A percentile compares a stretch with the other conserved stretches of the same genome.
phyloP scores from a whole-genome alignment of 2,329 filamentous ascomycete genomes.

The Berkeleyomyces basicola region DNA sequence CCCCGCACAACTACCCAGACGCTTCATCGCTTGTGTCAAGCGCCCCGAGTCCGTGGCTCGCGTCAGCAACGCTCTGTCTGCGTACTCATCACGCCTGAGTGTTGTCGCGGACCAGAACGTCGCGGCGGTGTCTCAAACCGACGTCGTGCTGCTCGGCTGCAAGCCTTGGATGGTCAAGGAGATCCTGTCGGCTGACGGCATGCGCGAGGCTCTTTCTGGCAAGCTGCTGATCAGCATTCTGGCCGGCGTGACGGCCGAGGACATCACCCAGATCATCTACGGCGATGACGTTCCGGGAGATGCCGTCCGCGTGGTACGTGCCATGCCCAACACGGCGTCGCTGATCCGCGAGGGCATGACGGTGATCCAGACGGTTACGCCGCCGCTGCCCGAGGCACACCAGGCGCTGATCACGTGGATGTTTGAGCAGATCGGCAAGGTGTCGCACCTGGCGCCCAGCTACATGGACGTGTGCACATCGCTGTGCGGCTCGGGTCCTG shows the following conservation, averaged over 20 bases:
- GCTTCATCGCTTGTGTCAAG: constrained; percentile 69
- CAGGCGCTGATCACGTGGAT: constrained; percentile 54
- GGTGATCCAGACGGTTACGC: constrained; percentile 48
- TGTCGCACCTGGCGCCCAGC: constrained; percentile 47
- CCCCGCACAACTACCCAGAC: constrained; percentile 46
- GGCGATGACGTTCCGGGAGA: constrained; percentile 27
- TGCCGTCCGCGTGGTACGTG: constrained; percentile 51
- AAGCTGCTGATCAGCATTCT: constrained; percentile 73
- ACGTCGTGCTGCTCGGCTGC: constrained; percentile 63
- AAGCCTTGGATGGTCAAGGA: constrained; percentile 60
- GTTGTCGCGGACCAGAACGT: constrained; percentile 60
- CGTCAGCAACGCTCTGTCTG: constrained; percentile 47
- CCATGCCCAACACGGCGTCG: constrained; percentile 73
- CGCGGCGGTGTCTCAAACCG: constrained; percentile 45
- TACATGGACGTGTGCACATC: constrained; percentile 60
- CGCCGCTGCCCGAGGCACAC: constrained; percentile 37
- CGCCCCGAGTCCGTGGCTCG: constrained; percentile 51
- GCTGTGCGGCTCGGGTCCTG: constrained; percentile 57
- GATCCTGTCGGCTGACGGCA: constrained; percentile 49
- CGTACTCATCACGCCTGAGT: constrained; percentile 44
- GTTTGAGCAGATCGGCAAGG: constrained; percentile 56
- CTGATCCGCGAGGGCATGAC: constrained; percentile 71
- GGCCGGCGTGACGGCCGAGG: constrained; percentile 54
- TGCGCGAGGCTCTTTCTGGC: constrained; percentile 54
- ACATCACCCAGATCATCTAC: constrained; percentile 51